A percentile compares a stretch with the other conserved stretches of the same genome.
These are phyloP conservation scores for Populus ilicifolia DNA, from an alignment of 345 rosid genomes.

Conservation along the genomic window DNA sequence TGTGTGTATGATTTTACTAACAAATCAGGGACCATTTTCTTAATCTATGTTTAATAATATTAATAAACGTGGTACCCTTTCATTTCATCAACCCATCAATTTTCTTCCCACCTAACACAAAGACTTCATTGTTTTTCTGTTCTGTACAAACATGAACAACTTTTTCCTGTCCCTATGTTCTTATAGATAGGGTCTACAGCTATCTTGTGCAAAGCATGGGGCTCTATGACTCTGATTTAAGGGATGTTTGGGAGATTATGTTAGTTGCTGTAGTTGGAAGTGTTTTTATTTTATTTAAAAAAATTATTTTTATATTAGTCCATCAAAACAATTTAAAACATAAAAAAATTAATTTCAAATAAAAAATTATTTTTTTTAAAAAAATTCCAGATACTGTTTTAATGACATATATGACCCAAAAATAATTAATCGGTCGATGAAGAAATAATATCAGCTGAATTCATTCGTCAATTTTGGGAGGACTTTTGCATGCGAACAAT, in stretches of 20 bases:
- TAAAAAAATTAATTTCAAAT: too few species aligned
- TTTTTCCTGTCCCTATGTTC: conserved; percentile 23
- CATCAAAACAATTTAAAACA: too few species aligned
- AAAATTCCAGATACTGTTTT: too few species aligned
- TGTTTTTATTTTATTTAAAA: too few species aligned
- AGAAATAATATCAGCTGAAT: conserved; percentile 1
- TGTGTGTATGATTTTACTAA: too few species aligned
- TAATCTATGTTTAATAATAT: neutral
- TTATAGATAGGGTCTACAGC: conserved; percentile 9
- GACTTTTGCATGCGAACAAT: conserved; percentile 24
- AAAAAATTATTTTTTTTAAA: too few species aligned
- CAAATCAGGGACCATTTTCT: too few species aligned
- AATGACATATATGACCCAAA: neutral
- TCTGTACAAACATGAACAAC: neutral
- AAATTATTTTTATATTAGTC: too few species aligned
- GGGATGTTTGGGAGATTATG: too few species aligned
- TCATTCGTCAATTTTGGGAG: conserved; percentile 35
- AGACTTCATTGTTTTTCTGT: conserved; percentile 41
- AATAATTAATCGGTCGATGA: conserved; percentile 5
- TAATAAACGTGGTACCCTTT: conserved; percentile 26
- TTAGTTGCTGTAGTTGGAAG: too few species aligned
- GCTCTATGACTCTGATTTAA: conserved; percentile 20
- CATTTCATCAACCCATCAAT: conserved; percentile 35
- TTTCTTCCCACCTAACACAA: conserved; percentile 44
- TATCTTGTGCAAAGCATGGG: conserved; percentile 15